Evolutionary conservation across 805 yeast species (phyloP), one percentile per base, ranked within the genome.

Genomic region (Wickerhamiella lipophila): DNA sequence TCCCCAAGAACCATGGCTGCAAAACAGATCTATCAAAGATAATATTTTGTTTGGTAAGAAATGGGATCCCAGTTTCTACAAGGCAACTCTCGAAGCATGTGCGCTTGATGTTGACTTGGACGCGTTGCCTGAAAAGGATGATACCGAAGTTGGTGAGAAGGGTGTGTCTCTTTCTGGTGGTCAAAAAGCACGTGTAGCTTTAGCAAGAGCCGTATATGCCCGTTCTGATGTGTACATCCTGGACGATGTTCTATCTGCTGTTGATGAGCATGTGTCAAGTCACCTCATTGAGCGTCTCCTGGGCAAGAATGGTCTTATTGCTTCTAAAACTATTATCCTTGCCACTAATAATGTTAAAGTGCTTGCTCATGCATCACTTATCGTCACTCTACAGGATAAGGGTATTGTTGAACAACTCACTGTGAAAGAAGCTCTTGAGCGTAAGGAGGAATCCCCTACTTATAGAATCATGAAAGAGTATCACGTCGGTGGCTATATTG

Each of bases 151-250:
- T 50, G 98, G 98, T 54, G 98, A 92, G 68, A 86, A 89, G 64
- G 98, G 98, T 55, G 88, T 92, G 46, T 85, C 96, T 12, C 71
- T 92, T 45, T 84, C 95, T 38, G 98, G 98, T 46, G 98, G 98
- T 41, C 98, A 92, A 65, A 92, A 92, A 72, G 97, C 98, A 0
- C 79, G 98, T 63, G 73, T 92, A 32, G 80, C 95, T 1, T 73
- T 92, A 47, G 98, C 98, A 0, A 77, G 98, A 62, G 96, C 98
- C 11, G 95, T 92, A 8, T 92, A 92, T 62, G 76, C 95, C 11
- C 74, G 97, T 55, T 94, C 97, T 2, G 97, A 92, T 60, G 77
- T 92, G 26, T 87, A 85, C 62, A 67, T 92, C 36, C 67, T 92
- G 54, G 98, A 92, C 64, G 98, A 92, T 65, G 84, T 94, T 8